A percentile compares a stretch with the other conserved stretches of the same genome.
Conservation (phyloP, 2,329 filamentous ascomycete genomes). For the Aspergillus ochraceus region DNA sequence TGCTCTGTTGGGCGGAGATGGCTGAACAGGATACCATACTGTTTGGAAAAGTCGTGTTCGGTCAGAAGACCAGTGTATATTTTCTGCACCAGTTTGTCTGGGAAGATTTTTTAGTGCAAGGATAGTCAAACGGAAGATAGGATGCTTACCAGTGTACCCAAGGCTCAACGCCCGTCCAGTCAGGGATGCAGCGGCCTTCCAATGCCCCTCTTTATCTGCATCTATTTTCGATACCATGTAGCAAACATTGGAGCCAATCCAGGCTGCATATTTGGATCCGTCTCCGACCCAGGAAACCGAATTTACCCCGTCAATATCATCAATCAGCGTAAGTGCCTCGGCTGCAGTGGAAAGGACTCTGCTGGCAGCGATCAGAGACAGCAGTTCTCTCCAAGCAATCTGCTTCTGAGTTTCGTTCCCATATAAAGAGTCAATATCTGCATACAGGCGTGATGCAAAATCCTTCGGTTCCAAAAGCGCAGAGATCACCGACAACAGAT, state of each 20-base stretch:
- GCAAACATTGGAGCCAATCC: constrained; percentile 68
- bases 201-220: constrained; percentile 27
- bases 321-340: constrained; percentile 50
- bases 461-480: constrained; percentile 45
- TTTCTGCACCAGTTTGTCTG: constrained; percentile 43
- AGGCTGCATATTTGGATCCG: constrained; percentile 64
- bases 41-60: constrained; percentile 24
- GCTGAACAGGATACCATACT: constrained; percentile 41
- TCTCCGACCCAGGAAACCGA: constrained; percentile 61
- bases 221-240: constrained; percentile 45
- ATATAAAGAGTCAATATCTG: constrained; percentile 43
- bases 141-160: constrained; percentile 65
- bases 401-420: constrained; percentile 47
- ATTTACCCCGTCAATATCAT: constrained; percentile 25
- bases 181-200: constrained; percentile 45
- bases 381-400: constrained; percentile 63
- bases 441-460: constrained; percentile 46
- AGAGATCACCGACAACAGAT: constrained; percentile 38
- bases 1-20: constrained; percentile 52
- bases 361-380: constrained; percentile 60
- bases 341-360: constrained; percentile 59
- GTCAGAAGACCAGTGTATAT: constrained; percentile 41
- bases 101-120: constrained; percentile 12
- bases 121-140: background rate
- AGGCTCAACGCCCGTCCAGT: constrained; percentile 64